Base-by-base conservation (phyloP, 768 basidiomycete genomes). In the Tubosaeta sp. region DNA sequence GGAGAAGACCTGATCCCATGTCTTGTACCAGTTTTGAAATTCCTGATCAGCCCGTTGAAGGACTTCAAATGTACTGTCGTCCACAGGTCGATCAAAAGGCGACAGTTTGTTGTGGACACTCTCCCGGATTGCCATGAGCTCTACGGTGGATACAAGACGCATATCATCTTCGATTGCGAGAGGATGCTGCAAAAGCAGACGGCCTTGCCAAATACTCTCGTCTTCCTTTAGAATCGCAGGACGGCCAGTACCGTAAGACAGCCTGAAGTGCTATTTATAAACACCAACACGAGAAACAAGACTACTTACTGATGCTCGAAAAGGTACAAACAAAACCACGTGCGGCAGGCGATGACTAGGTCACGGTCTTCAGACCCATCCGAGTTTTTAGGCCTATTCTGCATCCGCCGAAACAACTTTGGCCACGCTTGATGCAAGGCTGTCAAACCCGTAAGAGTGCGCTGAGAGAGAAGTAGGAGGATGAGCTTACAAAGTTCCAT, bases 351-450 rank as follows among this genome's bases (percentile, higher is more conserved):
- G 48, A 91, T 81, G 38, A 97, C 84, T 25, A 97, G 75, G 29
- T 89, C 82, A 42, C 83, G 80, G 61, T 97, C 93, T 57, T 82
- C 76, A 22, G 79, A 72, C 27, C 75, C 66, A 48, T 80, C 76
- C 6, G 73, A 68, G 12, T 22, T 53, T 43, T 65, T 60, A 61
- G 86, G 85, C 55, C 79, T 80, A 16, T 76, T 75, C 52, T 86
- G 81, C 83, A 97, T 95, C 26, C 89, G 81, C 58, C 81, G 81
- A 39, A 85, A 72, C 22, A 97, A 74, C 62, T 78, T 80, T 12
- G 92, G 86, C 88, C 95, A 97, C 27, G 94, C 90, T 65, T 88
- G 86, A 68, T 97, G 91, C 78, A 95, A 82, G 19, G 89, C 89
- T 91, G 61, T 34, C 53, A 38, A 38, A 46, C 35, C 11, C 19